phyloP scores from a whole-genome alignment of 1,139 yeast genomes.

The Torulaspora globosa region DNA sequence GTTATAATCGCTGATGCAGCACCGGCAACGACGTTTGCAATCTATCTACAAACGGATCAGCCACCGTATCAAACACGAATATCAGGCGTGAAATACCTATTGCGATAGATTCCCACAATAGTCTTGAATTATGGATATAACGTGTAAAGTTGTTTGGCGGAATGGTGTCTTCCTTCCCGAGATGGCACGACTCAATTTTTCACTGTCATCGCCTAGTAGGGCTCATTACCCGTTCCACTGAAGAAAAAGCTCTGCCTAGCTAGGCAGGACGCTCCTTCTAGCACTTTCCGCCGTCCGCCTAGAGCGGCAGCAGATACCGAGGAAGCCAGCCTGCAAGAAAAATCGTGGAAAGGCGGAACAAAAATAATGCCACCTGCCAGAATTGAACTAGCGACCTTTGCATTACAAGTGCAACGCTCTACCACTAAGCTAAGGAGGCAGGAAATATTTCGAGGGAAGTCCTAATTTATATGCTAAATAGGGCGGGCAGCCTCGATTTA shows the following conservation, averaged over 20 bases:
- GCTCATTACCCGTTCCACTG: neutral
- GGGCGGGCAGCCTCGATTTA: too few species aligned
- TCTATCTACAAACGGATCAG: neutral
- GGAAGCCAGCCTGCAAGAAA: neutral
- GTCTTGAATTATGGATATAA: neutral
- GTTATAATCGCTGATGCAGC: neutral
- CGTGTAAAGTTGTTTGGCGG: neutral
- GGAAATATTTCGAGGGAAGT: too few species aligned
- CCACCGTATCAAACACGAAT: neutral
- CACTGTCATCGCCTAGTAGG: slow-evolving; percentile 5
- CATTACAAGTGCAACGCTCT: slow-evolving; percentile 96
- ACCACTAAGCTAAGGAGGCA: slow-evolving; percentile 76
- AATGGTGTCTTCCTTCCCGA: neutral
- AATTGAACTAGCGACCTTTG: slow-evolving; percentile 94
- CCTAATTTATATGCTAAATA: too few species aligned
- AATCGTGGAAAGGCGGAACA: neutral
- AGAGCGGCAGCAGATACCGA: neutral
- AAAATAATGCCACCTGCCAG: slow-evolving; percentile 62
- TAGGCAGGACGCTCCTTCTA: slow-evolving; percentile 3
- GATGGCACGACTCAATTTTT: slow-evolving; percentile 12
- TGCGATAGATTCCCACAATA: neutral
- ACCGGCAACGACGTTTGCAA: slow-evolving; percentile 1
- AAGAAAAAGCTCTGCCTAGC: slow-evolving; percentile 2
- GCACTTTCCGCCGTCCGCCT: neutral
- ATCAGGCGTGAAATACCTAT: neutral